Evolutionary conservation across 306 rosid genomes (phyloP).

Genomic region (Glycine soja): DNA sequence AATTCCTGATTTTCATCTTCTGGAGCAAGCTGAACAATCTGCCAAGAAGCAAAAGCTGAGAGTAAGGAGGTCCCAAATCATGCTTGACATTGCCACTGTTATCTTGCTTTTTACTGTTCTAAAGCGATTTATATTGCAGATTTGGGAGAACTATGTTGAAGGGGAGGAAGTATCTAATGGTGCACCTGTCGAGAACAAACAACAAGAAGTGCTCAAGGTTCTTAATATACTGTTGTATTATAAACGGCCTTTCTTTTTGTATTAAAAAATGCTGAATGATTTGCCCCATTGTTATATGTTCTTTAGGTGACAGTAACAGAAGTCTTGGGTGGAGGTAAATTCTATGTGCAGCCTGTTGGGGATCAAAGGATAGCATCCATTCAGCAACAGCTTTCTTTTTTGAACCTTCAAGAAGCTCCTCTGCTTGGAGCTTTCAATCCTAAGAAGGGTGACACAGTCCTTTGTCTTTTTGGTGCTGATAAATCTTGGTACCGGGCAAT

Average conservation of each 20-base stretch:
- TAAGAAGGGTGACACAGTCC: slow-evolving; percentile 83
- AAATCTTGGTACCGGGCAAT: slow-evolving; percentile 87
- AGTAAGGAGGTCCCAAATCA: slow-evolving; percentile 54
- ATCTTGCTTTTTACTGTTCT: slow-evolving; percentile 39
- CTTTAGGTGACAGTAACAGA: slow-evolving; percentile 76
- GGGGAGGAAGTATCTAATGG: slow-evolving; percentile 78
- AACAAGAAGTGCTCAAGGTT: slow-evolving; percentile 87
- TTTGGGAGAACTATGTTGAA: slow-evolving; percentile 89
- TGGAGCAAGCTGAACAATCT: slow-evolving; percentile 80
- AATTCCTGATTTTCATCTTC: slow-evolving; percentile 76
- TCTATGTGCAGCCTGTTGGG: slow-evolving; percentile 76
- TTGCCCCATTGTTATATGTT: slow-evolving; percentile 36
- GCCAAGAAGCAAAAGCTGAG: slow-evolving; percentile 74
- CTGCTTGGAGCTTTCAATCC: slow-evolving; percentile 83
- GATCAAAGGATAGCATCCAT: slow-evolving; percentile 73
- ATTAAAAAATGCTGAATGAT: slow-evolving; percentile 37
- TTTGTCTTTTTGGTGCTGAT: slow-evolving; percentile 75
- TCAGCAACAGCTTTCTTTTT: slow-evolving; percentile 75
- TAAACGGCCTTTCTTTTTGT: slow-evolving; percentile 20
- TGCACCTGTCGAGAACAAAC: slow-evolving; percentile 67
- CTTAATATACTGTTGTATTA: slow-evolving; percentile 21
- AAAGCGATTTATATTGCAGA: slow-evolving; percentile 56
- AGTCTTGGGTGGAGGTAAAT: slow-evolving; percentile 80
- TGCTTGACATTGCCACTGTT: not conserved
- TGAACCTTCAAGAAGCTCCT: slow-evolving; percentile 88